A percentile compares a stretch with the other conserved stretches of the same genome.
Conservation (phyloP, 495 filamentous ascomycete genomes). For the Aspergillus indologenus region DNA sequence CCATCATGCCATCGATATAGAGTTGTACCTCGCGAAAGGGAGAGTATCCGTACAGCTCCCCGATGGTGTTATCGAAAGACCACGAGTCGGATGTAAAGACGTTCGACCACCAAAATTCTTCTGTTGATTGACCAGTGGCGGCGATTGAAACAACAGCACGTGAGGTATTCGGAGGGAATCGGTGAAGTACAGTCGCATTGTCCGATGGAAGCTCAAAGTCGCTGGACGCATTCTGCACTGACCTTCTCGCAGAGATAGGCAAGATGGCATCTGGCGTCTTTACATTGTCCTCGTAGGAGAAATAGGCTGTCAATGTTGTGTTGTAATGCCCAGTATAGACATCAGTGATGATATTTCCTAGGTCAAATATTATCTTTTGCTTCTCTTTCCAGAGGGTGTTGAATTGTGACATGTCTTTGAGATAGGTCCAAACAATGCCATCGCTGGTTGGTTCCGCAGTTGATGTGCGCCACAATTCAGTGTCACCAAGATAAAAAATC, state of each 20-base stretch:
- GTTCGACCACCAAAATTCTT: constrained; percentile 92
- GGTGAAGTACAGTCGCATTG: constrained; percentile 53
- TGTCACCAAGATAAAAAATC: constrained; percentile 75
- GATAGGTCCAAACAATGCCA: constrained; percentile 73
- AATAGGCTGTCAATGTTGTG: constrained; percentile 76
- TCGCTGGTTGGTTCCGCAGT: constrained; percentile 74
- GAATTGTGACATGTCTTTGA: constrained; percentile 81
- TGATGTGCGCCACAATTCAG: constrained; percentile 80
- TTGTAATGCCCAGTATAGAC: constrained; percentile 79
- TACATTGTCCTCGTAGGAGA: constrained; percentile 45
- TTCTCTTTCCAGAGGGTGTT: constrained; percentile 60
- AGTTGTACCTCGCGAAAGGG: constrained; percentile 84
- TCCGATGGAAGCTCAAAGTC: constrained; percentile 67
- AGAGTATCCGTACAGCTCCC: constrained; percentile 63
- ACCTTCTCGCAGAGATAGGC: constrained; percentile 66
- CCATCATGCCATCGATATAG: constrained; percentile 69
- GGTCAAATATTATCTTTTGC: constrained; percentile 80
- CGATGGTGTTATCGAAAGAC: constrained; percentile 57
- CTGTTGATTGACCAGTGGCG: constrained; percentile 71
- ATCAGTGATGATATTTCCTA: constrained; percentile 72
- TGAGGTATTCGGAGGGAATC: constrained; percentile 59
- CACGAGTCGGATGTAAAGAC: constrained; percentile 61
- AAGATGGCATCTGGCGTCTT: constrained; percentile 65
- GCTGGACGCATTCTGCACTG: constrained; percentile 53
- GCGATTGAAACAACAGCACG: constrained; percentile 74